Evolutionary conservation across 768 basidiomycete species (phyloP).

Genomic region (Leucosporidium creatinivorum): DNA sequence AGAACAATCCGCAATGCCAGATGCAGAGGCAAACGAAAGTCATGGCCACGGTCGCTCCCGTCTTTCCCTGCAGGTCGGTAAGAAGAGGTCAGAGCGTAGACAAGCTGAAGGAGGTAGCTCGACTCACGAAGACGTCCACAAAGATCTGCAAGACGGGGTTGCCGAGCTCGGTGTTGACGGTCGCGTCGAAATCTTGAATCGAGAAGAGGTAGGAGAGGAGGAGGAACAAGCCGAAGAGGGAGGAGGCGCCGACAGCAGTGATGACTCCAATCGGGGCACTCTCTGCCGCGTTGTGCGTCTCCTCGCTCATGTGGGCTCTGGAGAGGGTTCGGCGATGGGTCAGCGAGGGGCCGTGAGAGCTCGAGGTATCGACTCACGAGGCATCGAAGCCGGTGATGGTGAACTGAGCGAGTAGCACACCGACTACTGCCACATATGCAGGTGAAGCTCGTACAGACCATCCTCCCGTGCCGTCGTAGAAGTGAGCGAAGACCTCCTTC

Average conservation of each 20-base stretch:
- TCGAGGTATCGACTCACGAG: slow-evolving; percentile 48
- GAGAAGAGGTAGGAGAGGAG: slow-evolving; percentile 65
- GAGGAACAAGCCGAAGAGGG: slow-evolving; percentile 68
- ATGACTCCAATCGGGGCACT: slow-evolving; percentile 45
- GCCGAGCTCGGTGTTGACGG: slow-evolving; percentile 52
- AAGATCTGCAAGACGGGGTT: slow-evolving; percentile 74
- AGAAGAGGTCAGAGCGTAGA: too few species aligned
- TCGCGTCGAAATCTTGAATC: slow-evolving; percentile 60
- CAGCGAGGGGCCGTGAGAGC: too few species aligned
- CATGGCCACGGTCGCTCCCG: slow-evolving; percentile 54
- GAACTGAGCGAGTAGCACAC: slow-evolving; percentile 66
- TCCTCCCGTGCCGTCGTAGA: slow-evolving; percentile 66
- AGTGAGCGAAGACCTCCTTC: slow-evolving; percentile 61
- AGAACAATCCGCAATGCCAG: slow-evolving; percentile 38
- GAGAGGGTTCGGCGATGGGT: background rate
- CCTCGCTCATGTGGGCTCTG: slow-evolving; percentile 59
- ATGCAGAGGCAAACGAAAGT: slow-evolving; percentile 24
- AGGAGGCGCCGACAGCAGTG: slow-evolving; percentile 61
- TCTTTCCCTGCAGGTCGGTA: slow-evolving; percentile 43
- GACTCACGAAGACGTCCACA: slow-evolving; percentile 56
- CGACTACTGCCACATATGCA: slow-evolving; percentile 64
- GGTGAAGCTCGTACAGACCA: slow-evolving; percentile 63
- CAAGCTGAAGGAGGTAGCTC: too few species aligned
- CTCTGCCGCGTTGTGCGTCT: slow-evolving; percentile 57
- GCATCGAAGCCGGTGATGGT: slow-evolving; percentile 71